Base-by-base conservation (phyloP, 192 early-diverging fungal genomes). In the Coemansia sp. region DNA sequence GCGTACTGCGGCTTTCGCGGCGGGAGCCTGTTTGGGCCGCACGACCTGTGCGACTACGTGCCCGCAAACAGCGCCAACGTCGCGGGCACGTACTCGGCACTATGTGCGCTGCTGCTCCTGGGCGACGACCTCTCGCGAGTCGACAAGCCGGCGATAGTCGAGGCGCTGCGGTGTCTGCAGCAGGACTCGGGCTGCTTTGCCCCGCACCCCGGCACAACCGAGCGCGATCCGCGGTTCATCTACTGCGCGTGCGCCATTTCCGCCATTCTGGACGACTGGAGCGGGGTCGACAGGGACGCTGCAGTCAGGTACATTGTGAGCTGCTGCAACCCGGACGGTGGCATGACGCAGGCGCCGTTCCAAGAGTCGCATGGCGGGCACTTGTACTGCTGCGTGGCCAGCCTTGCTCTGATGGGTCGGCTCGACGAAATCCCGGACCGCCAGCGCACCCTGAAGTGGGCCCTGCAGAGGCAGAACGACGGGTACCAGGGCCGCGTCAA, bases 401-500 rank as follows among this genome's bases (percentile, higher is more conserved):
- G 95, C 7, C 81, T 99, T 17, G 69, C 76, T 19, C 70, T 99
- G 49, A 83, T 98, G 82, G 87, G 84, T 19, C 79, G 76, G 22
- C 38, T 86, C 25, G 71, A 88, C 11, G 86, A 87, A 25, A 65
- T 90, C 15, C 60, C 85, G 2, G 82, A 87, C 67, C 83, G 75
- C 64, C 73, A 84, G 59, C 69, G 82, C 31, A 75, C 84, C 35
- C 74, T 90, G 32, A 66, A 75, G 36, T 98, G 98, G 98, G 84
- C 92, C 37, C 53, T 98, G 49, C 70, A 74, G 20, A 83, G 92
- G n/a, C 95, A 96, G 68, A 66, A 70, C 38, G 82, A 73, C 25
- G 98, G 98, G 6, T 99, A 96, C 81, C 91, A 95, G 67, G 98
- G 98, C 4, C 74, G 98, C 39, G 75, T 84, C 10, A 92, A 94